These are phyloP conservation scores for Podaxis carcinomalis DNA, from an alignment of 768 basidiomycete genomes.

Conservation along the genomic window DNA sequence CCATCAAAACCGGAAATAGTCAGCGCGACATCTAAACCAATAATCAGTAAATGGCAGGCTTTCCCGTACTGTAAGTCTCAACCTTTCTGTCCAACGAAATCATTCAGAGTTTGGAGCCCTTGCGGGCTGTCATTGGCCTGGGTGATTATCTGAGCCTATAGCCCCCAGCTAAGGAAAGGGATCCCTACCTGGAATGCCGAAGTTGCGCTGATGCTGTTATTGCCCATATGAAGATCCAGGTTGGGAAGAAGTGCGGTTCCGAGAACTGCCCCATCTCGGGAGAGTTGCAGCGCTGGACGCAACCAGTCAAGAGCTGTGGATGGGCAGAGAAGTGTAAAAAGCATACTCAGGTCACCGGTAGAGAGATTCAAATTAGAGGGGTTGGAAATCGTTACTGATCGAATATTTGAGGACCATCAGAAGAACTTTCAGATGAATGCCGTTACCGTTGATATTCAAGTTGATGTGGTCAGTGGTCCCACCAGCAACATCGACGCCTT, in stretches of 20 bases:
- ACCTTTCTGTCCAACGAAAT: slow-evolving; percentile 65
- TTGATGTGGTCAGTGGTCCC: slow-evolving; percentile 56
- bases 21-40: slow-evolving; percentile 45
- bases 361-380: slow-evolving; percentile 62
- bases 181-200: slow-evolving; percentile 46
- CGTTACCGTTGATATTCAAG: slow-evolving; percentile 53
- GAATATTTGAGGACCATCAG: neutral
- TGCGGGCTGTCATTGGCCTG: slow-evolving; percentile 59
- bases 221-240: slow-evolving; percentile 53
- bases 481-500: slow-evolving; percentile 60
- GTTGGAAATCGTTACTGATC: slow-evolving; percentile 56
- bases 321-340: slow-evolving; percentile 1
- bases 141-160: slow-evolving; percentile 9
- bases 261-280: slow-evolving; percentile 43
- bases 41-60: neutral
- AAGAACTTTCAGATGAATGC: neutral
- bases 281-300: slow-evolving; percentile 48
- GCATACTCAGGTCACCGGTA: slow-evolving; percentile 60
- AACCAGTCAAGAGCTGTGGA: neutral
- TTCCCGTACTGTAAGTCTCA: slow-evolving; percentile 1
- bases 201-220: slow-evolving; percentile 48
- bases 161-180: neutral
- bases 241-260: slow-evolving; percentile 63
- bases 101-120: slow-evolving; percentile 58
- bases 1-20: slow-evolving; percentile 53